Percentiles rank a stretch among this genome's conserved stretches.
Evolutionary conservation across 106 monocot species (phyloP).

Genomic region (Posidonia australis): DNA sequence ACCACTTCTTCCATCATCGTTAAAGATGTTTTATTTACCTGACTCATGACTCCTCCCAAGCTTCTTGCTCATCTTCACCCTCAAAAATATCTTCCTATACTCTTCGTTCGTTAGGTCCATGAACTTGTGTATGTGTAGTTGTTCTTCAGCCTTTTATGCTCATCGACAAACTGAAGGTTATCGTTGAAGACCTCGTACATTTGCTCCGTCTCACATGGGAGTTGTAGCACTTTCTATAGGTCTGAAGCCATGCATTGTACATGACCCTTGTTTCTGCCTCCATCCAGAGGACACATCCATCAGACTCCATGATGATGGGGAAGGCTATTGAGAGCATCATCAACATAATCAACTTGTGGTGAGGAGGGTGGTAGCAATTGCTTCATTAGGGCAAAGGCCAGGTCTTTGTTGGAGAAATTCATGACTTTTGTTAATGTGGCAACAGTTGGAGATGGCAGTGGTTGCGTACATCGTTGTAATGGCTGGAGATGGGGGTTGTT

Average conservation of each 20-base stretch:
- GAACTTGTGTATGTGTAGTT: constrained; percentile 31
- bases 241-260: constrained; percentile 31
- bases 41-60: constrained; percentile 1
- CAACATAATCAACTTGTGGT: no score
- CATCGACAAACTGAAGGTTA: constrained; percentile 42
- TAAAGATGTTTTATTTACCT: no score
- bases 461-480: no score
- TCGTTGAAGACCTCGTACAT: constrained; percentile 46
- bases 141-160: constrained; percentile 34
- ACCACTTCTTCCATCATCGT: no score
- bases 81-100: constrained; percentile 30
- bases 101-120: constrained; percentile 64
- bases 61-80: constrained; percentile 12
- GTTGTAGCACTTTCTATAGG: constrained; percentile 25
- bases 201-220: constrained; percentile 30
- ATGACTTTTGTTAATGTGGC: no score
- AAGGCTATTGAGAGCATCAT: no score
- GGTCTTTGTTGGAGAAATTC: no score
- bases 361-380: no score
- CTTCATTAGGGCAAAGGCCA: no score
- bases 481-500: no score
- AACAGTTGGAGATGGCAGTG: no score
- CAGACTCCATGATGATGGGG: no score
- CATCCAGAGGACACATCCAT: constrained; percentile 18
- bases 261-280: constrained; percentile 15